Evolutionary conservation across 345 rosid genomes (phyloP), one percentile per base, ranked within the genome.

Genomic region (Salix koriyanagi): DNA sequence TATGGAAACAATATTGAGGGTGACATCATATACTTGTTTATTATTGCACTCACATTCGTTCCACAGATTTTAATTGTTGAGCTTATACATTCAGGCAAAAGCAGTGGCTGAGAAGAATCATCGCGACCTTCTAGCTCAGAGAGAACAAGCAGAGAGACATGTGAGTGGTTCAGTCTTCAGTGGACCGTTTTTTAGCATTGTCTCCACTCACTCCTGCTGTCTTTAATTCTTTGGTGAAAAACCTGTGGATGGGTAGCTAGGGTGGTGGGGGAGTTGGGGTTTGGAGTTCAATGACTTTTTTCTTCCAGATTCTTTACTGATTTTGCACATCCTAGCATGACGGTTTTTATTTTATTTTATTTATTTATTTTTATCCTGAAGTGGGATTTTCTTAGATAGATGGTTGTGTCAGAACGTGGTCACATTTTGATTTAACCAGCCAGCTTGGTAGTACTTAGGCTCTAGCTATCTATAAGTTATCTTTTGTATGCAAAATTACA

Each of bases 91-190:
- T 74, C 87, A 96, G 99, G 94, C 90, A 46, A 92, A 92, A 87
- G 99, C 99, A 73, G 80, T 96, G 72, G 99, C 98, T 70, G 98
- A 93, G 85, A 96, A 93, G 90, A 95, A 93, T 82, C 85, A 95
- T 50, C 93, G 97, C 44, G 99, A 95, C 79, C 97, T 91, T 71
- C 96, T 90, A 79, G 96, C 80, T 73, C 97, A 89, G 82, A 90
- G 91, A 80, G 99, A 95, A 0, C 98, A 95, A 83, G 97, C 91
- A 65, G 99, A 96, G 87, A 88, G 96, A 93, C 91, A 96, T 91
- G 99, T 96, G 84, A 85, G 94, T 79, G 46, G 62, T 82, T 58
- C 58, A 48, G 67, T 74, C 58, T 83, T 68, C 58, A 48, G 67
- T 75, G 62, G 72, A 39, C 39, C 19, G 21, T 60, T 23, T 41